phyloP scores from a whole-genome alignment of 1,139 yeast genomes.

The Blastobotrys persicus region DNA sequence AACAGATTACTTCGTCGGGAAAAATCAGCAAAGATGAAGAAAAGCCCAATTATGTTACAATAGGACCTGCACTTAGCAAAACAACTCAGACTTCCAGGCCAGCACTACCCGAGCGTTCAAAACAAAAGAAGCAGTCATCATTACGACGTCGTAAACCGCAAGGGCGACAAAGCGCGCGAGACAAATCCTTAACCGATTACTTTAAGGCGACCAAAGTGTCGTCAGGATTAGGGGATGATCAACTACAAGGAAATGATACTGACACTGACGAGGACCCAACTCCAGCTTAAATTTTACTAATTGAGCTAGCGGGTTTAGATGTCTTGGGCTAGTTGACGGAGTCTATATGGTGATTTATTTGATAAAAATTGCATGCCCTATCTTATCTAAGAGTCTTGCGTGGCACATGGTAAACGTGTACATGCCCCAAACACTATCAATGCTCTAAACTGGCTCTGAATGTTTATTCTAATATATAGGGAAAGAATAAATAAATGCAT shows the following conservation, averaged over 20 bases:
- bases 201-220: background rate
- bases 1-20: no score
- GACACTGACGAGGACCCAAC: conserved; percentile 7
- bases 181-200: background rate
- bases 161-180: background rate
- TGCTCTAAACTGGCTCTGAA: no score
- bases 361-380: no score
- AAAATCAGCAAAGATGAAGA: background rate
- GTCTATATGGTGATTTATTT: no score
- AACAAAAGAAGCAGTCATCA: background rate
- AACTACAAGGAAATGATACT: background rate
- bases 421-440: no score
- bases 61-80: background rate
- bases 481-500: background rate
- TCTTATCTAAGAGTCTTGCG: no score
- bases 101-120: background rate
- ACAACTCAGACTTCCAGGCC: background rate
- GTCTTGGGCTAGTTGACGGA: no score
- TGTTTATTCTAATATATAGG: background rate
- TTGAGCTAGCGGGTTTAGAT: background rate
- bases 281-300: conserved; percentile 2
- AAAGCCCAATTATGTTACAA: background rate
- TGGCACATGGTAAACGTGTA: no score
- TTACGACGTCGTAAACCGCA: background rate
- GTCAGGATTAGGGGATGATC: background rate